Base-by-base conservation (phyloP, 169 alveolate genomes). In the Cyclospora cayetanensis region DNA sequence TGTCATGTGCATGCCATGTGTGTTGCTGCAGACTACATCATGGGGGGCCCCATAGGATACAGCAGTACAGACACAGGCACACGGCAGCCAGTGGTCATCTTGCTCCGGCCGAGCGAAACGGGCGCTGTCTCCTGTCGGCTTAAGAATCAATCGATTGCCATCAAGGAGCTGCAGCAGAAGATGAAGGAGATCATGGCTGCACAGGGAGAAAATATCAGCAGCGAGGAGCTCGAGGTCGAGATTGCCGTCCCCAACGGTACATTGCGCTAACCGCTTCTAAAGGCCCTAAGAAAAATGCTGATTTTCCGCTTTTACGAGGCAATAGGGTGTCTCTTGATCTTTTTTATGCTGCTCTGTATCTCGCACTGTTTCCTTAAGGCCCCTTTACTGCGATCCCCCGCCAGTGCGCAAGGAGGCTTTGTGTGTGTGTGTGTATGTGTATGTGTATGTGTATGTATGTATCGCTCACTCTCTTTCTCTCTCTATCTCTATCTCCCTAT, bases 11-110 rank as follows among this genome's bases (percentile, higher is more conserved):
- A 4, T 65, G 37, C 70, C 3, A n/a, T n/a, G n/a, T n/a, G 43
- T 27, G 52, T 18, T n/a, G 25, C 41, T 93, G 27, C 95, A 52
- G 98, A 97, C 88, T 97, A 93, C 86, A 96, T 97, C 74, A 96
- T 97, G 97, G 98, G 98, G 15, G 98, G 97, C 29, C 98, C 98
- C 4, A 96, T 97, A 76, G 98, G 98, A 1, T 97, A 96, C 93
- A 94, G 97, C 12, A 94, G 97, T 87, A 95, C 97, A 1, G 98
- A 97, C 86, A 97, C 97, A n/a, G 98, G 98, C 25, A 97, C 98
- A 18, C 96, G 95, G 60, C 98, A 97, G 88, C 98, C 98, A 1
- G 97, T 97, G 34, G 96, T 96, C 29, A 96, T 96, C 79, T 88
- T 96, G 60, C 79, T 96, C 94, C 85, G 95, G 77, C 98, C 98